phyloP scores from a whole-genome alignment of 805 yeast species.

The Hanseniaspora mollemarum region DNA sequence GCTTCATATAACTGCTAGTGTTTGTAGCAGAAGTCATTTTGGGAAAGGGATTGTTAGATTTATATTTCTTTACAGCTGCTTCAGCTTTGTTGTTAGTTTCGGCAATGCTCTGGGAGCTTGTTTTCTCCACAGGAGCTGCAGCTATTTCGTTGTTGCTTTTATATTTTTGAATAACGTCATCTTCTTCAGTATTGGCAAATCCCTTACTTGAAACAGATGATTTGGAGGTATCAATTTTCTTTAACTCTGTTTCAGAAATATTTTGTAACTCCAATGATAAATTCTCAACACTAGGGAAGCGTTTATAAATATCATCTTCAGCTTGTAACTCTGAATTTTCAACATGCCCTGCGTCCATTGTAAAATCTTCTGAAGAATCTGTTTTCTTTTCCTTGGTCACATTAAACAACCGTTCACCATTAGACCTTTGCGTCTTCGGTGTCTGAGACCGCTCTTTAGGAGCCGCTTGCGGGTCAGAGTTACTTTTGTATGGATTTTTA shows the following conservation, averaged over 20 bases:
- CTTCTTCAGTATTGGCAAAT: neutral
- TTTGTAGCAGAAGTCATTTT: conserved; percentile 18
- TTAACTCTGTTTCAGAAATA: neutral
- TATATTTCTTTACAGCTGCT: conserved; percentile 22
- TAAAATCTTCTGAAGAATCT: neutral
- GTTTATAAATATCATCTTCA: neutral
- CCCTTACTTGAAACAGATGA: conserved; percentile 1
- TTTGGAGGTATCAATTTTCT: conserved; percentile 5
- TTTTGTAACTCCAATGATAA: neutral
- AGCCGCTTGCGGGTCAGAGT: too few species aligned
- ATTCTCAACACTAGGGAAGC: conserved; percentile 15
- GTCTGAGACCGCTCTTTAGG: neutral
- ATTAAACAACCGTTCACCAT: conserved; percentile 19
- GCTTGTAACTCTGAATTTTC: neutral
- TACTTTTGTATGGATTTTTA: neutral
- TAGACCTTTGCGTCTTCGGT: conserved; percentile 24
- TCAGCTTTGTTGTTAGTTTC: neutral
- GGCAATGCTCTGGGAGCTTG: neutral
- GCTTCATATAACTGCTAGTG: conserved; percentile 6
- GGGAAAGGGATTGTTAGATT: conserved; percentile 30
- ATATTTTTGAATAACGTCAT: neutral
- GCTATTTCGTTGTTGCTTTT: neutral
- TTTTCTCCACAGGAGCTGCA: neutral
- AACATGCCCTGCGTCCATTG: neutral
- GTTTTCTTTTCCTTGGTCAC: conserved; percentile 6